Percentiles rank a stretch among this genome's conserved stretches.
Conservation (phyloP, 352 stramenopile genomes). For the Globisporangium middletonii region DNA sequence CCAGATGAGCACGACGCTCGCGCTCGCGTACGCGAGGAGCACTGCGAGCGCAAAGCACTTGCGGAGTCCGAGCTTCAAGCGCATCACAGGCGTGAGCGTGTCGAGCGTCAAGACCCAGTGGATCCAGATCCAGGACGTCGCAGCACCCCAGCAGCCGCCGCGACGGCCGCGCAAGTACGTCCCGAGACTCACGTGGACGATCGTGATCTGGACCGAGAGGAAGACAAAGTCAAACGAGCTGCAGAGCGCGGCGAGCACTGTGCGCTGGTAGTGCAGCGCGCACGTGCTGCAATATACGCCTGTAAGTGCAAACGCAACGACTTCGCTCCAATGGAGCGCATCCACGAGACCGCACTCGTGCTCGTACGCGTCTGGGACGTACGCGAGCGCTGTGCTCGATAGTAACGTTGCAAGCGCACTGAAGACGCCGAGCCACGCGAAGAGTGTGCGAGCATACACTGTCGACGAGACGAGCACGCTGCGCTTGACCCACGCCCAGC, state of each 20-base stretch:
- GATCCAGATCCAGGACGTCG: conserved; percentile 8
- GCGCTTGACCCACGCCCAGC: neutral
- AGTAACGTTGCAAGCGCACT: neutral
- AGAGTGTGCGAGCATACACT: neutral
- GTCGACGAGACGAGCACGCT: neutral
- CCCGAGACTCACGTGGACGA: conserved; percentile 4
- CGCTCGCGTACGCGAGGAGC: neutral
- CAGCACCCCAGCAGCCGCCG: neutral
- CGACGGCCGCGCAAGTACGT: conserved; percentile 11
- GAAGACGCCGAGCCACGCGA: neutral
- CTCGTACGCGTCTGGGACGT: too few relatives aligned
- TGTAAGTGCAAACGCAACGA: neutral
- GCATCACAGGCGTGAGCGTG: conserved; percentile 6
- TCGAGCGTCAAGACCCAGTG: conserved; percentile 9
- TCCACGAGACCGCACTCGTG: neutral
- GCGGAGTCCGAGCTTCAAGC: conserved; percentile 7
- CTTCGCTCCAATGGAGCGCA: neutral
- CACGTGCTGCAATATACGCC: neutral
- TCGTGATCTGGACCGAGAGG: conserved; percentile 8
- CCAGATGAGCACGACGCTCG: neutral
- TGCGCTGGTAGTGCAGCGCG: conserved; percentile 5
- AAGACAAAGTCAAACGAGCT: conserved; percentile 16
- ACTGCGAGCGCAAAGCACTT: conserved; percentile 2
- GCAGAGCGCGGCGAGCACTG: neutral
- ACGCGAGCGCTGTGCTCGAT: neutral